Evolutionary conservation across 352 stramenopile genomes (phyloP), one percentile per base, ranked within the genome.

Genomic region (Phytopythium helicoides): DNA sequence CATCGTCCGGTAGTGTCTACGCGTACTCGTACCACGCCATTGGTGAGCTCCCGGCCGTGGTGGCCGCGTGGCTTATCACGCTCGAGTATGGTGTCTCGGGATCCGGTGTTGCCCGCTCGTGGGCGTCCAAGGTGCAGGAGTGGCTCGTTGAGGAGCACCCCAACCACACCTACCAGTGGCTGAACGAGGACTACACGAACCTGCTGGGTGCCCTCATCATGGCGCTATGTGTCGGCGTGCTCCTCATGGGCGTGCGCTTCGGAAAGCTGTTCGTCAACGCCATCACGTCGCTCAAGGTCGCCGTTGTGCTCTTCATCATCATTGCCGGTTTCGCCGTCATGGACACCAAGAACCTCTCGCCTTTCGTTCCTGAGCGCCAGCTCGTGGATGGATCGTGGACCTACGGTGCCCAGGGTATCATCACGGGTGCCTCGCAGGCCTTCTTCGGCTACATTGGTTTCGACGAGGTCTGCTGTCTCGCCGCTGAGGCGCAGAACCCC

Each of bases 381-480:
- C 34, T 62, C 16, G 58, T 59, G 3, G 61, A 66, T 7, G 73
- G 80, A 0, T 50, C 67, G 5, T 36, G 76, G 11, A 69, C 69
- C 11, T 94, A 81, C 52, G 89, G 89, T 35, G 82, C 69, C 67
- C 71, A 71, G 0, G 89, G 89, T 1, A 76, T 98, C 7, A 66
- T 98, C 19, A 64, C 92, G 14, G 94, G 95, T 33, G 28, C 28
- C 28, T 33, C 1, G 86, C 91, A 0, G 96, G 90, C 26, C 89
- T 99, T 98, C 60, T 99, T 97, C 64, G 95, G 95, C 5, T 98
- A 97, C 64, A 86, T 99, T 53, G 96, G 96, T 12, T 99, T 97
- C 63, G 84, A 99, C 66, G 95, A 98, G 67, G 87, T 99, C 4
- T 98, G 92, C 64, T 98, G 94, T 48, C 60, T 98, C 14, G 90